These are phyloP conservation scores for Fusarium ambrosium DNA, from an alignment of 2,329 filamentous ascomycete genomes.

Conservation along the genomic window DNA sequence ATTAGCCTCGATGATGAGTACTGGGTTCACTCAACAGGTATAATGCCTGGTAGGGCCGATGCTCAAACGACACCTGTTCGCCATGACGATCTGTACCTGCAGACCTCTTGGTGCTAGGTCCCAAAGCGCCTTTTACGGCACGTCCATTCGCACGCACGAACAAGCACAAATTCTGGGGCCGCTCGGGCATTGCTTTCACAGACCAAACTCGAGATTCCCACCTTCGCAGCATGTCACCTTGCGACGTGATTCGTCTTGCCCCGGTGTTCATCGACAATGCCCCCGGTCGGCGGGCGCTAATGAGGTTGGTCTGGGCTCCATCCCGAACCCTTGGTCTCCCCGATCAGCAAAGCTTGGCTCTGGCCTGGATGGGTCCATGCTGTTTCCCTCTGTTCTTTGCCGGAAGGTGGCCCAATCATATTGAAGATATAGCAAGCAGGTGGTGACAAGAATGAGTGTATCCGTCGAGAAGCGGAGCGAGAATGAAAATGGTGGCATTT, in stretches of 20 bases:
- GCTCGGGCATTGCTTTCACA: neutral
- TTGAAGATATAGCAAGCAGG: neutral
- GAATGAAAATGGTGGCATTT: neutral
- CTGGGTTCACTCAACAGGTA: neutral
- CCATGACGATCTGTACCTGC: neutral
- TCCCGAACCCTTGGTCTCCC: neutral
- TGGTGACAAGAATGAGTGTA: neutral
- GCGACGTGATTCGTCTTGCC: neutral
- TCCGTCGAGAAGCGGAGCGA: neutral
- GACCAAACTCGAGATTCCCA: neutral
- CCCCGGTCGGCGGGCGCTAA: neutral
- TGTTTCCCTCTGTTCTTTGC: neutral
- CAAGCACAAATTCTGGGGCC: neutral
- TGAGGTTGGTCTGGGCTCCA: neutral
- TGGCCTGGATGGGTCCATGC: neutral
- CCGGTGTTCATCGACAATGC: neutral
- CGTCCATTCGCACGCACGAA: neutral
- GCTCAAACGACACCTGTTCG: neutral
- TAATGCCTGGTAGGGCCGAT: neutral
- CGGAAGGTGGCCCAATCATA: neutral
- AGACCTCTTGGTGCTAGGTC: neutral
- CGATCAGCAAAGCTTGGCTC: neutral
- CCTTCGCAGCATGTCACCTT: neutral
- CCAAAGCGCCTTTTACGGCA: neutral
- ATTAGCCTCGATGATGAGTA: neutral